A percentile compares a stretch with the other conserved stretches of the same genome.
These are phyloP conservation scores for Trichomonas gallinae DNA, from an alignment of 208 protist genomes.

Conservation along the genomic window DNA sequence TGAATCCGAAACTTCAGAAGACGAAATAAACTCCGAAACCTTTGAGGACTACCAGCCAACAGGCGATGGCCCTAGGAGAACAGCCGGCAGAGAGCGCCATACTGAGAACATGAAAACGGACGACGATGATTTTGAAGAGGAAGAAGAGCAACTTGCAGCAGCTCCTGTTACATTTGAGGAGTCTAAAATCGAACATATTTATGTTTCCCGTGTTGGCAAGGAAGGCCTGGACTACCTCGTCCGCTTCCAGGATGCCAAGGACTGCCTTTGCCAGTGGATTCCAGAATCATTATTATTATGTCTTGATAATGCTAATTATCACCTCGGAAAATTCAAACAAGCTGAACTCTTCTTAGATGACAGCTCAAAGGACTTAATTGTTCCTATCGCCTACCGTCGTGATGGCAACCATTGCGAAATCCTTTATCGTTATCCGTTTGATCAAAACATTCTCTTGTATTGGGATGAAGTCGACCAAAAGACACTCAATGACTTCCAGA, in stretches of 20 bases:
- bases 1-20: not conserved
- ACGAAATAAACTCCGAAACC: not conserved
- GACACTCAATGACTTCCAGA: not conserved
- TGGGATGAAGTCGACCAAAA: not conserved
- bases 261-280: not conserved
- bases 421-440: not conserved
- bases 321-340: not conserved
- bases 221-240: not conserved
- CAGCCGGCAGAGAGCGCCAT: not conserved
- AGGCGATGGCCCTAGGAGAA: not conserved
- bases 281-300: not conserved
- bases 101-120: not conserved
- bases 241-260: not conserved
- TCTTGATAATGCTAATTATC: not conserved
- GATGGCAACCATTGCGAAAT: not conserved
- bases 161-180: not conserved
- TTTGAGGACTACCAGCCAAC: not conserved
- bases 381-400: not conserved
- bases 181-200: not conserved
- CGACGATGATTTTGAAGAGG: not conserved
- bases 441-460: not conserved
- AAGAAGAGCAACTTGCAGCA: not conserved
- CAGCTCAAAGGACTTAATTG: not conserved
- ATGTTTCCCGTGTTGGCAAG: not conserved
- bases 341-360: not conserved